Base-by-base conservation (phyloP, 148 eudicot species). In the Tetragonia tetragonoides region DNA sequence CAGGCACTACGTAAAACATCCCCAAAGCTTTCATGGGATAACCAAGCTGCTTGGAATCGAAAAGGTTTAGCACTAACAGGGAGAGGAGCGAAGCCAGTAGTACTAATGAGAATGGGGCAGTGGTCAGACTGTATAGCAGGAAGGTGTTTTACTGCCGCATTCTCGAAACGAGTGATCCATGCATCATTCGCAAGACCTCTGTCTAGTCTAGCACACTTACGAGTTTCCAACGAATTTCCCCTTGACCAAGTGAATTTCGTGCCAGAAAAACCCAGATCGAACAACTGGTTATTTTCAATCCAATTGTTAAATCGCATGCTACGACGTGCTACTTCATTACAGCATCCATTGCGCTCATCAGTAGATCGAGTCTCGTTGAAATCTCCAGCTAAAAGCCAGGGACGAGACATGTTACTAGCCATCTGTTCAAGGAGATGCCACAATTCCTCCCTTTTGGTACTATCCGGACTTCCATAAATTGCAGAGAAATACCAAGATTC, bases 211-310 rank as follows among this genome's bases (percentile, higher is more conserved):
- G 46, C 49, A 8, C 46, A 20, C 2, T 38, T 46, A 3, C 53
- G 1, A 3, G 24, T 20, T 0, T 10, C 2, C 0, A 12, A 0
- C 0, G 18, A 2, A 1, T 3, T 0, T 11, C 37, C n/a, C 15
- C 53, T 41, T 1, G 2, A 5, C 67, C 67, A 61, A 2, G 67
- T 59, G 46, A 60, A 59, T 1, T 1, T 2, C 6, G 18, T 0
- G 0, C 68, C 77, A 0, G 18, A 0, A 3, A 18, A 74, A 0
- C 53, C 67, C 34, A 74, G 10, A 18, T 74, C 77, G 4, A 60
- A 21, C 59, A 74, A 34, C 1, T 11, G n/a, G 3, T 1, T 6
- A 10, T 23, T 16, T 6, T 72, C 9, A 10, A 72, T 20, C 61
- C 21, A 72, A 1, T 54, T 0, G 1, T 23, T 23, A 9, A 72